Evolutionary conservation across 345 rosid genomes (phyloP).

Genomic region (Gossypium thurberi): DNA sequence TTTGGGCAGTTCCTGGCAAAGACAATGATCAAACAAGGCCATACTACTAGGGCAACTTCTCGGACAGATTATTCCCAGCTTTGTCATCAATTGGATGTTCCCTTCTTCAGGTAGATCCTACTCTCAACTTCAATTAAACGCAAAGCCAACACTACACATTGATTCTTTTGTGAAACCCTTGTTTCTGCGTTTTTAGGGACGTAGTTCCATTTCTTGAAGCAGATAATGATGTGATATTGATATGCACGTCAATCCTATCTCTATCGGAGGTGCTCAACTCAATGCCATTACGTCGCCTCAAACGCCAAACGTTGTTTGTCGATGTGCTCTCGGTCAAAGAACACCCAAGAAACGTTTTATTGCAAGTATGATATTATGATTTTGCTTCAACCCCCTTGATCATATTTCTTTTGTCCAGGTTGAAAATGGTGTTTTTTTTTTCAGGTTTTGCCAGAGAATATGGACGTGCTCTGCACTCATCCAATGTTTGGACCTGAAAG

Average conservation of each 20-base stretch:
- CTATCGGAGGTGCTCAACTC: conserved; percentile 30
- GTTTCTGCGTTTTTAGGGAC: conserved; percentile 25
- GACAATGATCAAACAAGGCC: conserved; percentile 49
- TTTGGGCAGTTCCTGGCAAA: conserved; percentile 52
- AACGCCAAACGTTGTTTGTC: conserved; percentile 38
- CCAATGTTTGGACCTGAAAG: conserved; percentile 72
- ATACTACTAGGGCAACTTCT: conserved; percentile 38
- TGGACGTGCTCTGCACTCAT: conserved; percentile 57
- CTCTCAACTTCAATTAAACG: not conserved
- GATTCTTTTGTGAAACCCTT: not conserved
- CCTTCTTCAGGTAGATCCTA: conserved; percentile 33
- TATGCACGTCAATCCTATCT: conserved; percentile 48
- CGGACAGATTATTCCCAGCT: conserved; percentile 39
- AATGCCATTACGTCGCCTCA: conserved; percentile 35
- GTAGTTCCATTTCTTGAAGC: conserved; percentile 26
- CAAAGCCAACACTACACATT: not conserved
- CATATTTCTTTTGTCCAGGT: not conserved
- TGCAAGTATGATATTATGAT: conserved; percentile 20
- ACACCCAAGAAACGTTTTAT: conserved; percentile 37
- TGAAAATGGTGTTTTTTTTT: not conserved
- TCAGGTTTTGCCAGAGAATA: conserved; percentile 35
- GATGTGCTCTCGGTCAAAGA: conserved; percentile 66
- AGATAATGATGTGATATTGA: conserved; percentile 42
- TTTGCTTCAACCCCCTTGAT: not conserved
- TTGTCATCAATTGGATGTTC: conserved; percentile 27